Evolutionary conservation across 2,329 filamentous ascomycete species (phyloP).

Genomic region (Alternaria viburni): DNA sequence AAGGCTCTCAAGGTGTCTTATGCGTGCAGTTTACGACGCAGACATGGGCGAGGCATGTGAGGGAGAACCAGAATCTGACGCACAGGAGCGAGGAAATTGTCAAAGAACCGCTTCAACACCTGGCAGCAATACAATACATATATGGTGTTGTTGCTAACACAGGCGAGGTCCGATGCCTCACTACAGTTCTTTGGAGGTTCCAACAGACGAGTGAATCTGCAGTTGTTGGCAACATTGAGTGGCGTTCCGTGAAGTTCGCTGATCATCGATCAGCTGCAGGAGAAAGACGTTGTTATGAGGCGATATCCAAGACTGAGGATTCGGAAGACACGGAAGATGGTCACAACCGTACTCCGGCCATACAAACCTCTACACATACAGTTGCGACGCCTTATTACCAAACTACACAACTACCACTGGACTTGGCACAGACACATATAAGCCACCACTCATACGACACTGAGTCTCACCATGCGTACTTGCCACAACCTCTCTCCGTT

Average conservation of each 20-base stretch:
- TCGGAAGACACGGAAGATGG: background rate
- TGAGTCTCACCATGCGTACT: constrained; percentile 17
- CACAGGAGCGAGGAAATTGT: constrained; percentile 36
- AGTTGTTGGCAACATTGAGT: constrained; percentile 41
- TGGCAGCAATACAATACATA: constrained; percentile 54
- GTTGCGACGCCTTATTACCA: constrained; percentile 22
- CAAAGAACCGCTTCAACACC: constrained; percentile 37
- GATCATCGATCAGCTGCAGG: constrained; percentile 1
- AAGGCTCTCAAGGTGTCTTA: constrained; percentile 27
- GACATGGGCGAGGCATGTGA: constrained; percentile 53
- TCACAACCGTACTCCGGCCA: background rate
- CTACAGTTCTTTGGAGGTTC: constrained; percentile 50
- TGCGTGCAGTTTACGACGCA: constrained; percentile 50
- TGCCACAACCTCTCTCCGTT: constrained; percentile 34
- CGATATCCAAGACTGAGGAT: constrained; percentile 12
- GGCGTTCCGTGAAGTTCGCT: constrained; percentile 42
- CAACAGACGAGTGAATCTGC: constrained; percentile 33
- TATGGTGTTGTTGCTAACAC: constrained; percentile 40
- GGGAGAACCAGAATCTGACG: constrained; percentile 28
- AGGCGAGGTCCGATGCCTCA: constrained; percentile 32
- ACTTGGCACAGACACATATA: constrained; percentile 14
- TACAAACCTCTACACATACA: background rate
- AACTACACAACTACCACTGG: constrained; percentile 15
- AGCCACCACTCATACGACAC: constrained; percentile 20
- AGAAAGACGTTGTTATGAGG: constrained; percentile 24